These are phyloP conservation scores for Parascedosporium putredinis DNA, from an alignment of 2,329 filamentous ascomycete species.

Conservation along the genomic window DNA sequence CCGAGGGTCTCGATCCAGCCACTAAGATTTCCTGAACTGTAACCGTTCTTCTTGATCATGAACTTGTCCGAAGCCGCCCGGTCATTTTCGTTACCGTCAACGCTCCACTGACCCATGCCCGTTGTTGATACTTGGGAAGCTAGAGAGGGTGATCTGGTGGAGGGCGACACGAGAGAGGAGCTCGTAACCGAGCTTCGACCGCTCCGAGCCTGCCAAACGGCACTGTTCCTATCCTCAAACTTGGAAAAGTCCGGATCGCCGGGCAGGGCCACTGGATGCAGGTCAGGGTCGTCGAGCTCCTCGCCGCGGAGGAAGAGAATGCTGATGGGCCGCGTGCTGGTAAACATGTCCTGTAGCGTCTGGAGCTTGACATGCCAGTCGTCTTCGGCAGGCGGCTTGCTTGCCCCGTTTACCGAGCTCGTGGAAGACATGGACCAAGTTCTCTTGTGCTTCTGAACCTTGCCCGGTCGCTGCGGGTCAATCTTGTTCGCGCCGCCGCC, in stretches of 20 bases:
- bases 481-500: background rate
- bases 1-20: conserved; percentile 87
- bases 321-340: conserved; percentile 68
- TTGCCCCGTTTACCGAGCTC: conserved; percentile 46
- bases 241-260: conserved; percentile 37
- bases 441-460: conserved; percentile 79
- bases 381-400: conserved; percentile 51
- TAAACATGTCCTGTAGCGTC: conserved; percentile 79
- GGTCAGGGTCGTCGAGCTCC: conserved; percentile 68
- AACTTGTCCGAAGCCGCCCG: conserved; percentile 42
- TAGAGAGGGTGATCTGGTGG: conserved; percentile 54
- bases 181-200: conserved; percentile 46
- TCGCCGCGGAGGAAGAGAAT: conserved; percentile 68
- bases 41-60: conserved; percentile 42
- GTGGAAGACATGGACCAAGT: conserved; percentile 91
- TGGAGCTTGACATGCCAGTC: conserved; percentile 71
- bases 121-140: conserved; percentile 42
- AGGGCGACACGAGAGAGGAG: conserved; percentile 55
- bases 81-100: background rate
- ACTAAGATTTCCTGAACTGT: conserved; percentile 50
- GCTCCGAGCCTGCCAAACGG: conserved; percentile 42
- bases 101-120: conserved; percentile 40
- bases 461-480: conserved; percentile 55
- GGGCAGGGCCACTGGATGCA: conserved; percentile 63
- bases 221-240: conserved; percentile 29